phyloP scores from a whole-genome alignment of 2,329 filamentous ascomycete genomes.

The Microcyclosporella mali region DNA sequence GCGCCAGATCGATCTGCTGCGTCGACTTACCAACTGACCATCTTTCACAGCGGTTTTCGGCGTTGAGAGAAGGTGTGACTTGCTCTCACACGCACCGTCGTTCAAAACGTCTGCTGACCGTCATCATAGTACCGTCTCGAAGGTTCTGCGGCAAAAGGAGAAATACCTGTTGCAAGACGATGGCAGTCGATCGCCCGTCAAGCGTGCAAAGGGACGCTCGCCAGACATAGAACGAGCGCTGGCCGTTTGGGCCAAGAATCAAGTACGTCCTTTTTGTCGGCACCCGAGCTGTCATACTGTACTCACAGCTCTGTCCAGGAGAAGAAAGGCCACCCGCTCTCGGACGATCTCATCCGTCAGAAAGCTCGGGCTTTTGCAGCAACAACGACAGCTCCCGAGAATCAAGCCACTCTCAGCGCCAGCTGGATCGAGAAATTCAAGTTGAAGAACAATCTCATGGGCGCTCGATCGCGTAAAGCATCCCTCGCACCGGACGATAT shows the following conservation, averaged over 20 bases:
- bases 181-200: conserved; percentile 70
- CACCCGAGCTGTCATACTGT: no score
- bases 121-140: conserved; percentile 81
- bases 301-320: conserved; percentile 47
- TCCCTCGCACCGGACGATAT: conserved; percentile 60
- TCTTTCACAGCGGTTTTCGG: conserved; percentile 70
- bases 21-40: conserved; percentile 35
- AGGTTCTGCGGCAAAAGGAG: conserved; percentile 89
- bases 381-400: conserved; percentile 65
- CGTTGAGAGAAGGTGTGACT: conserved; percentile 84
- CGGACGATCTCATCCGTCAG: conserved; percentile 75
- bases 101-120: conserved; percentile 8
- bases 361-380: conserved; percentile 68
- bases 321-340: conserved; percentile 65
- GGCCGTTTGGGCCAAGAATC: conserved; percentile 75
- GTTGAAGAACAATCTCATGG: conserved; percentile 66
- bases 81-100: background rate
- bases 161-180: conserved; percentile 83
- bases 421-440: conserved; percentile 95
- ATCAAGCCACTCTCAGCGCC: conserved; percentile 63
- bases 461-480: conserved; percentile 49
- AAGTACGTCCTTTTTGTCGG: no score
- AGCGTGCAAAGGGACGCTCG: conserved; percentile 75
- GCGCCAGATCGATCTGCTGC: background rate
- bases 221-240: conserved; percentile 90